These are phyloP conservation scores for Aegilops umbellulata DNA, from an alignment of 176 grass and related monocot genomes.

Conservation along the genomic window DNA sequence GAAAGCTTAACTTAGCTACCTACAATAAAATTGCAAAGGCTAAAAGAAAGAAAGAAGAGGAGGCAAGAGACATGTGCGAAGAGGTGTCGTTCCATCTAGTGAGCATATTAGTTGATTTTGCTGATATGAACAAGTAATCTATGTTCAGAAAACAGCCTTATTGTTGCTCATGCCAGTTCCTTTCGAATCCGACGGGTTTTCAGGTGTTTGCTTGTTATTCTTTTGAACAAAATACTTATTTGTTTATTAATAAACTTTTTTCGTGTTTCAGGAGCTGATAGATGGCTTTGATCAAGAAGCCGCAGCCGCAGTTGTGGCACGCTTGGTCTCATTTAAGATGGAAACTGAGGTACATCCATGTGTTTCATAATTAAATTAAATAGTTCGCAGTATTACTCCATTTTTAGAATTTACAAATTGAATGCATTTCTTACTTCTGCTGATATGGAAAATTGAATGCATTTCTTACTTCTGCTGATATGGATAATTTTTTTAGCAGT, in stretches of 20 bases:
- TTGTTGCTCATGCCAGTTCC: not conserved
- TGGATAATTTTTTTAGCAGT: not conserved
- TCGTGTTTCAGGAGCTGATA: conserved; percentile 64
- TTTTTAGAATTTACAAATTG: conserved; percentile 24
- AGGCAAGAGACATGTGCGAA: not conserved
- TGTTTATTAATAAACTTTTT: not conserved
- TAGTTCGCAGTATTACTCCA: not conserved
- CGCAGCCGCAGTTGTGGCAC: conserved; percentile 86
- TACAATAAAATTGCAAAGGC: not conserved
- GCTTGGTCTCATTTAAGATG: conserved; percentile 87
- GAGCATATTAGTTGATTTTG: conserved; percentile 29
- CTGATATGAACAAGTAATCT: conserved; percentile 4
- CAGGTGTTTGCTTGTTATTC: conserved; percentile 12
- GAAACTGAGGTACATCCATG: conserved; percentile 77
- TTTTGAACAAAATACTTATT: not conserved
- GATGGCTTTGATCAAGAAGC: conserved; percentile 97
- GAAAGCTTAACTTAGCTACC: not conserved
- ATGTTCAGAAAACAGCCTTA: conserved; percentile 6
- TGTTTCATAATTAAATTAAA: not conserved
- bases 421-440: conserved; percentile 2
- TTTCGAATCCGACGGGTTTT: not conserved
- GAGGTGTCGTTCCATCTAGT: not conserved
- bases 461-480: not conserved
- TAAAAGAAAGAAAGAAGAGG: not conserved
- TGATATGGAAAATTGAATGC: not conserved